Base-by-base conservation (phyloP, 208 protist genomes). In the Trypanosoma melophagium region DNA sequence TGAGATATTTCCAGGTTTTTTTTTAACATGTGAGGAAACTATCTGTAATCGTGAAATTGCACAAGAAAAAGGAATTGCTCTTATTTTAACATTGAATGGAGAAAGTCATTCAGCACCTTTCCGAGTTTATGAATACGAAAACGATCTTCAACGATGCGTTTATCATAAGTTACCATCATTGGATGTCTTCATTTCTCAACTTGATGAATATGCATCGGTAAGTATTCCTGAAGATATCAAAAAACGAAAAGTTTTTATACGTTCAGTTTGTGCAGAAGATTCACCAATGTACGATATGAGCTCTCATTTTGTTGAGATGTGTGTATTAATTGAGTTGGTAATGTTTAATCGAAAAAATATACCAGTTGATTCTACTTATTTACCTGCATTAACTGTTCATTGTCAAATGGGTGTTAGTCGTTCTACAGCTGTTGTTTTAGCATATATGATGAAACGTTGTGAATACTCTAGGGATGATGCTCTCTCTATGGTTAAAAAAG, bases 361-460 rank as follows among this genome's bases (percentile, higher is more conserved):
- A 13, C 28, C 66, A 21, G 14, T 16, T 13, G 16, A 45, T 17
- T 25, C 40, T 22, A 9, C 14, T 22, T 51, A 44, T 22, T 35
- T 74, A 10, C 86, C 78, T 12, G 67, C 66, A 10, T 84, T 95
- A 10, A 74, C 71, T 21, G 88, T 92, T 12, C 84, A 96, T 67
- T 97, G 93, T 74, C 80, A 94, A 77, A 83, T 91, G 24, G 93
- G 93, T 19, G 90, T 96, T 25, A 93, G 85, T 66, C 69, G 93
- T 31, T 95, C 87, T 10, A 87, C 83, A 12, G 69, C 89, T n/a
- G 67, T 95, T 47, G 87, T 95, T 3, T 65, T 74, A 13, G 93
- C 93, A 3, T 97, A 95, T 68, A 49, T 96, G 7, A 96, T 97
- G 81, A 91, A 90, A 59, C 80, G 76, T 19, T 77, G 66, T 12